Evolutionary conservation across 2,329 filamentous ascomycete genomes (phyloP), one percentile per base, ranked within the genome.

Genomic region (Botrytis fabae): DNA sequence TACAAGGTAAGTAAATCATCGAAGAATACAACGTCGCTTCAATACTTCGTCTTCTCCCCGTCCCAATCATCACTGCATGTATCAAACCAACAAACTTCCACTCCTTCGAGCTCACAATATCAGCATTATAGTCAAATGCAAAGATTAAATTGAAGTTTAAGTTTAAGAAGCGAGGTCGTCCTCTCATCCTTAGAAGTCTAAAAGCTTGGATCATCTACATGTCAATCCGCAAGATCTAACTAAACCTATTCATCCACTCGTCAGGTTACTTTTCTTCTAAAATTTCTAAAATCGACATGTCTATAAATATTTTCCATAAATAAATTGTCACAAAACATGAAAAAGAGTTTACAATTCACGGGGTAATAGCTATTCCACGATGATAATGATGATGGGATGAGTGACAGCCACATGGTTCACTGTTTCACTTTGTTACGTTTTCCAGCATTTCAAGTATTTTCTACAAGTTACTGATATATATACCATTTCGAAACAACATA

Each of bases 291-390:
- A n/a, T n/a, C 51, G 4, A 28, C 14, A 25, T 54, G 25, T 28
- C n/a, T 28, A 28, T 18, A 28, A 57, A 28, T 18, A 28, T 28
- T 18, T 28, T 18, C 2, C 1, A 9, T 18, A 0, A 28, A 8
- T 1, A 28, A 3, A 28, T 9, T 54, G 0, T 54, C 2, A 16
- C 14, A 9, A 57, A 0, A 28, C 14, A 0, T 16, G 0, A 9
- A 4, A 4, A 14, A n/a, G 14, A n/a, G 28, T 28, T 57, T 57
- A 8, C 12, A 9, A n/a, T 18, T 28, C 9, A 57, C 32, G 32
- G 32, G 32, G 3, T 3, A 35, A 35, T 35, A 35, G 32, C 32
- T 35, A 5, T 2, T 35, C 32, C 32, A 35, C 32, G 28, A 28
- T 28, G 32, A 35, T n/a, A n/a, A n/a, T 35, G 32, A 35, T 35